Conservation (phyloP, 2,329 filamentous ascomycete species). For the Ambrosiella beaveri region DNA sequence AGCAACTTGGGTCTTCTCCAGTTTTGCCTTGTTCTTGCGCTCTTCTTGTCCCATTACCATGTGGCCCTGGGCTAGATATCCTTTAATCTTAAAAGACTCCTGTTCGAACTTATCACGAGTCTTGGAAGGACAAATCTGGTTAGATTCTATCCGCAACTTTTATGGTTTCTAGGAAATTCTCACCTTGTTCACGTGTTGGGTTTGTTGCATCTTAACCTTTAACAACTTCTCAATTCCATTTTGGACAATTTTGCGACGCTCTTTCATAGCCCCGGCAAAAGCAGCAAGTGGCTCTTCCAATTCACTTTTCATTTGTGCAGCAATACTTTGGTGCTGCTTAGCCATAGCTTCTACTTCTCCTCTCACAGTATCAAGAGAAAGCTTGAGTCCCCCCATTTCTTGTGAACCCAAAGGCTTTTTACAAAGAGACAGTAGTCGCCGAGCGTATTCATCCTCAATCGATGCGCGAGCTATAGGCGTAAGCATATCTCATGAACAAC, state of each 20-base stretch:
- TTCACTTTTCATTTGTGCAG: conserved; percentile 87
- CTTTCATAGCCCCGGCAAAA: conserved; percentile 90
- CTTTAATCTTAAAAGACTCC: conserved; percentile 95
- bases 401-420: conserved; percentile 79
- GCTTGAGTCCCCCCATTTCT: conserved; percentile 67
- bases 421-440: conserved; percentile 70
- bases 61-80: conserved; percentile 92
- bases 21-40: conserved; percentile 93
- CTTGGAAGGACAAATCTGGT: conserved; percentile 23
- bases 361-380: conserved; percentile 72
- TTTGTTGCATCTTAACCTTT: conserved; percentile 87
- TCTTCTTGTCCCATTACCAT: conserved; percentile 99
- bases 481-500: background rate
- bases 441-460: conserved; percentile 91
- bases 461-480: conserved; percentile 45
- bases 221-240: conserved; percentile 83
- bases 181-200: conserved; percentile 78
- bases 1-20: conserved; percentile 97
- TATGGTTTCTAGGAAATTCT: conserved; percentile 16
- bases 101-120: conserved; percentile 90
- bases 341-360: conserved; percentile 85
- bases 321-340: conserved; percentile 81
- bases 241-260: conserved; percentile 90
- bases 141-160: background rate
- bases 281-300: conserved; percentile 83